These are phyloP conservation scores for Digitaria exilis DNA, from an alignment of 202 grass and related monocot genomes.

Conservation along the genomic window DNA sequence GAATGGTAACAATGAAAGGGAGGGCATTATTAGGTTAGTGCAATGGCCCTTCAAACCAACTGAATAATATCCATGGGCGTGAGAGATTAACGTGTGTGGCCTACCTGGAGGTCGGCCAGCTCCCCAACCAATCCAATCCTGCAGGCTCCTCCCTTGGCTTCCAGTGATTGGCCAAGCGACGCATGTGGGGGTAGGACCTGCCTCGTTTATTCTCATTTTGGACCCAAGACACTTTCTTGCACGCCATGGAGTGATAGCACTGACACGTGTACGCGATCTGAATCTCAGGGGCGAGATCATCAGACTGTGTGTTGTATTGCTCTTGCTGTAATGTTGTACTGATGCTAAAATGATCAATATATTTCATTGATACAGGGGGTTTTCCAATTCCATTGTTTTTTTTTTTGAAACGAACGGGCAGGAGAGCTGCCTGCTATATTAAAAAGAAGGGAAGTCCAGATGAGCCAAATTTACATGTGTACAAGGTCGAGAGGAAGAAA, in stretches of 20 bases:
- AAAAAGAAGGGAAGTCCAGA: too few relatives aligned
- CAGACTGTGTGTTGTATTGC: too few relatives aligned
- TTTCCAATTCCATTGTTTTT: too few relatives aligned
- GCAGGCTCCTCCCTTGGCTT: background rate
- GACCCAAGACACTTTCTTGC: background rate
- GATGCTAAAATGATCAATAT: too few relatives aligned
- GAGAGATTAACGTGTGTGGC: background rate
- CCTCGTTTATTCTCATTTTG: background rate
- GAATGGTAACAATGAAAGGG: background rate
- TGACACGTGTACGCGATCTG: too few relatives aligned
- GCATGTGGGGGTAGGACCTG: constrained; percentile 9
- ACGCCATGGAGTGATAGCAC: background rate
- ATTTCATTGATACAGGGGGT: too few relatives aligned
- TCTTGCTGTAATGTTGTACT: too few relatives aligned
- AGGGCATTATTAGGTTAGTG: background rate
- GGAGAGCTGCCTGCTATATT: too few relatives aligned
- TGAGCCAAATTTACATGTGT: too few relatives aligned
- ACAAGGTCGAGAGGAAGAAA: too few relatives aligned
- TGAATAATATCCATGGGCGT: background rate
- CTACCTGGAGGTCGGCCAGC: background rate
- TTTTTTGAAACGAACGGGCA: too few relatives aligned
- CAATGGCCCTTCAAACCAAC: background rate
- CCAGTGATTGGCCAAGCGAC: background rate
- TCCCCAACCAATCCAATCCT: constrained; percentile 16
- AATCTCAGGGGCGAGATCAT: too few relatives aligned